Evolutionary conservation across 2,329 filamentous ascomycete species (phyloP).

Genomic region (Gaeumannomyces sp.): DNA sequence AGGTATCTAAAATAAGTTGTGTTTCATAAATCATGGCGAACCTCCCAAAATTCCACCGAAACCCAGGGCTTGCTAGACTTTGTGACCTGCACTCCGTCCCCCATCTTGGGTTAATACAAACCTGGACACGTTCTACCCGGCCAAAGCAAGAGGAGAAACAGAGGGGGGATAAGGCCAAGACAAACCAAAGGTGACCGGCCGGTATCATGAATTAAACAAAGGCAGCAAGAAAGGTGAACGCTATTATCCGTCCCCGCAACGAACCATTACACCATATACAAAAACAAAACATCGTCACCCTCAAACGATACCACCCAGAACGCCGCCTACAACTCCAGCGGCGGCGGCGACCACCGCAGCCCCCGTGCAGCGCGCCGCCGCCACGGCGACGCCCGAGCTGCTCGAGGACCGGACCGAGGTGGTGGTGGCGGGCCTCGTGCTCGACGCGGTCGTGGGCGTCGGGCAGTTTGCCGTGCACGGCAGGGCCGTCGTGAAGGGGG

Average conservation of each 20-base stretch:
- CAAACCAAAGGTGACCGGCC: background rate
- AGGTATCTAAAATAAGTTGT: background rate
- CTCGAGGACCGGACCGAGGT: background rate
- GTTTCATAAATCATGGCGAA: background rate
- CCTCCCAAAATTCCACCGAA: background rate
- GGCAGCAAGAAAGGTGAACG: too few relatives aligned
- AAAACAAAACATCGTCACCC: background rate
- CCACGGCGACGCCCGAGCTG: conserved; percentile 4
- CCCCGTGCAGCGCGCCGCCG: background rate
- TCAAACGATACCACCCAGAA: background rate
- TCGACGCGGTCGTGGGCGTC: conserved; percentile 21
- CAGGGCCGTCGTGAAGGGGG: conserved; percentile 34
- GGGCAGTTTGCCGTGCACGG: conserved; percentile 36
- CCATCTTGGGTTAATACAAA: background rate
- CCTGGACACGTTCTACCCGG: background rate
- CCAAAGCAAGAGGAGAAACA: background rate
- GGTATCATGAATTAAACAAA: too few relatives aligned
- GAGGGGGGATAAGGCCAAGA: background rate
- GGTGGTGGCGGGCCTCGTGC: conserved; percentile 4
- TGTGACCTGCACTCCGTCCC: background rate
- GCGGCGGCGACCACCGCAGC: background rate
- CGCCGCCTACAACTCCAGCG: background rate
- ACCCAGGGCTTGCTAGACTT: background rate
- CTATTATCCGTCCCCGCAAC: background rate
- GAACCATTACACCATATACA: background rate